These are phyloP conservation scores for Teunomyces pallodes DNA, from an alignment of 805 yeast genomes.

Conservation along the genomic window DNA sequence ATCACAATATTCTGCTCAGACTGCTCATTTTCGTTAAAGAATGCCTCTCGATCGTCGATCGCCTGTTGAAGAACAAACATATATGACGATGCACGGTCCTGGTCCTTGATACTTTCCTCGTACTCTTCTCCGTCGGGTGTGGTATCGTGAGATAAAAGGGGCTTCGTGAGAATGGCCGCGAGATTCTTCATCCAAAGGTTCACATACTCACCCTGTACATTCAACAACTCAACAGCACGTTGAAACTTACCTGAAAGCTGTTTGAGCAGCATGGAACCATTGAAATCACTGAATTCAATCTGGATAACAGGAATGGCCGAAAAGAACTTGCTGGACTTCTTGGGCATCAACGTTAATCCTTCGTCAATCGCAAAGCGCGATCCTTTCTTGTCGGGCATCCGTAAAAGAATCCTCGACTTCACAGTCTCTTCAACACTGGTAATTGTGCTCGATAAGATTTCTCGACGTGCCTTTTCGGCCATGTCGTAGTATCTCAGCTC, in stretches of 20 bases:
- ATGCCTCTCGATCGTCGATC: slow-evolving; percentile 42
- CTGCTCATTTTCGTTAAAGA: slow-evolving; percentile 35
- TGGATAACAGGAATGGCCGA: slow-evolving; percentile 27
- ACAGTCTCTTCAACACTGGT: slow-evolving; percentile 26
- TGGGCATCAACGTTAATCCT: slow-evolving; percentile 31
- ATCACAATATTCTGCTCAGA: slow-evolving; percentile 16
- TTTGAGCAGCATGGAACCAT: slow-evolving; percentile 19
- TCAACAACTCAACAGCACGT: slow-evolving; percentile 33
- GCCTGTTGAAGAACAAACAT: slow-evolving; percentile 52
- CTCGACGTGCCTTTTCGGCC: slow-evolving; percentile 36
- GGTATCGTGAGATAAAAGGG: slow-evolving; percentile 46
- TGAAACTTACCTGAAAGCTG: slow-evolving; percentile 20
- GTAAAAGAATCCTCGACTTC: slow-evolving; percentile 18
- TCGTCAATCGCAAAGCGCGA: slow-evolving; percentile 21
- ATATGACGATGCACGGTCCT: slow-evolving; percentile 63
- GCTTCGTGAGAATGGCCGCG: slow-evolving; percentile 42
- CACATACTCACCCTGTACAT: slow-evolving; percentile 49
- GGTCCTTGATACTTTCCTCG: slow-evolving; percentile 67
- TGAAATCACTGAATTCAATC: slow-evolving; percentile 11
- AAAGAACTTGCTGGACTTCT: slow-evolving; percentile 32
- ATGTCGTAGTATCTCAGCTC: slow-evolving; percentile 31
- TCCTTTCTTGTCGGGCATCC: slow-evolving; percentile 14
- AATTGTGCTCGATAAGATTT: slow-evolving; percentile 30
- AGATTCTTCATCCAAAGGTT: slow-evolving; percentile 52
- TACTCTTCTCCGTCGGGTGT: slow-evolving; percentile 76